Percentiles rank a stretch among this genome's conserved stretches.
Conservation (phyloP, 2,329 filamentous ascomycete species). For the Colletotrichum sublineola region DNA sequence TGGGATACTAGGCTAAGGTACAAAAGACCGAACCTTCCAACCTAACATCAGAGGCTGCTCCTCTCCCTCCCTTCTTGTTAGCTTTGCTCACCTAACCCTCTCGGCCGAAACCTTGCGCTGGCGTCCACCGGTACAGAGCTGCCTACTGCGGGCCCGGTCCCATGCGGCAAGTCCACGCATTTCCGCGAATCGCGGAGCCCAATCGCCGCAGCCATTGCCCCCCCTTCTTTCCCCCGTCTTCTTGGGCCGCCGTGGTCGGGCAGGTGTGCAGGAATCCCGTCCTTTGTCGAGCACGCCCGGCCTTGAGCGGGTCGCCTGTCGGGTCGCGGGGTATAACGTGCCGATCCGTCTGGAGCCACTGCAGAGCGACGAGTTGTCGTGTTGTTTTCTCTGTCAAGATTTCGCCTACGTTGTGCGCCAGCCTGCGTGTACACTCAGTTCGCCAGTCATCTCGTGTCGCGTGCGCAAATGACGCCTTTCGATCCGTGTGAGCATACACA, state of each 20-base stretch:
- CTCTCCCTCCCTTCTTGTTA: background rate
- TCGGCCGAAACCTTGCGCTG: background rate
- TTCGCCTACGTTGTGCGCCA: background rate
- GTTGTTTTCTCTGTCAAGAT: background rate
- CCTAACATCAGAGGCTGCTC: background rate
- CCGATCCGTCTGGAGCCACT: background rate
- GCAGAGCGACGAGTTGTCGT: too few species aligned
- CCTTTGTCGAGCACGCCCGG: slow-evolving; percentile 8
- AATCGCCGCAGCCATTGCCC: background rate
- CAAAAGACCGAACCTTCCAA: background rate
- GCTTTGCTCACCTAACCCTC: background rate
- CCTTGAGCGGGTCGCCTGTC: background rate
- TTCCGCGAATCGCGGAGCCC: slow-evolving; percentile 10
- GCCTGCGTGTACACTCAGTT: background rate
- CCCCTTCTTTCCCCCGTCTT: background rate
- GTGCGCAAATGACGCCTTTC: background rate
- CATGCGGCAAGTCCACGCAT: slow-evolving; percentile 3
- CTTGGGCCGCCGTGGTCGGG: slow-evolving; percentile 37
- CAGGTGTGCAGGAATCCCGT: slow-evolving; percentile 27
- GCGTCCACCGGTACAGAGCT: background rate
- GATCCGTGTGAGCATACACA: background rate
- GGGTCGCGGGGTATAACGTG: slow-evolving; percentile 1
- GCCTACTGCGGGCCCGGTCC: background rate
- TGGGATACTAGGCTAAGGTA: background rate
- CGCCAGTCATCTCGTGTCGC: background rate